phyloP scores from a whole-genome alignment of 2,329 filamentous ascomycete species.

The Teratosphaeria gauchensis region DNA sequence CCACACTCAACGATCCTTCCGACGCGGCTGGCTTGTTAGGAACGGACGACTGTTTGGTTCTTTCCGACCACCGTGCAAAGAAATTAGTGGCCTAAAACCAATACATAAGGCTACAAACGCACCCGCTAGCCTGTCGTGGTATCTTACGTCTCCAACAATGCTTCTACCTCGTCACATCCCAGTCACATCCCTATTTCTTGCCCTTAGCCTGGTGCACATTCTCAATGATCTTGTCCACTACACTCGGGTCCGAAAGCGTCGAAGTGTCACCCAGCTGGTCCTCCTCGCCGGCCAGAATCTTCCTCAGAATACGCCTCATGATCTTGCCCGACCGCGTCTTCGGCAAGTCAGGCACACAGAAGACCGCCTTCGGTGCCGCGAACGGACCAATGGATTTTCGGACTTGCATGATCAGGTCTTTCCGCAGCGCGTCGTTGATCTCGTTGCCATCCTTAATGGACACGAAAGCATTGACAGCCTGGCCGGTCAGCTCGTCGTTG shows the following conservation, averaged over 20 bases:
- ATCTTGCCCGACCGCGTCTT: slow-evolving; percentile 99
- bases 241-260: slow-evolving; percentile 82
- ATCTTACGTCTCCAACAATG: not conserved
- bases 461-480: slow-evolving; percentile 96
- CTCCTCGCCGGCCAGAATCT: slow-evolving; percentile 95
- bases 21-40: too few species aligned
- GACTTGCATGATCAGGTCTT: slow-evolving; percentile 89
- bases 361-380: slow-evolving; percentile 88
- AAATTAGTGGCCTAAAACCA: not conserved
- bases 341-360: slow-evolving; percentile 82
- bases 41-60: too few species aligned
- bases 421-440: slow-evolving; percentile 68
- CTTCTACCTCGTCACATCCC: not conserved
- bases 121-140: not conserved
- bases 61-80: too few species aligned
- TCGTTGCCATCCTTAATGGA: slow-evolving; percentile 79
- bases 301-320: slow-evolving; percentile 91
- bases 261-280: slow-evolving; percentile 90
- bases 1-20: too few species aligned
- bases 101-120: not conserved
- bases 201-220: slow-evolving; percentile 55
- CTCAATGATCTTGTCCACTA: slow-evolving; percentile 83
- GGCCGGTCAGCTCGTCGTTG: slow-evolving; percentile 84
- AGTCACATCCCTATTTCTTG: not conserved
- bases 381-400: slow-evolving; percentile 97